Percentiles rank a stretch among this genome's conserved stretches.
These are phyloP conservation scores for Panaeolus cyanescens DNA, from an alignment of 768 basidiomycete species.

Conservation along the genomic window DNA sequence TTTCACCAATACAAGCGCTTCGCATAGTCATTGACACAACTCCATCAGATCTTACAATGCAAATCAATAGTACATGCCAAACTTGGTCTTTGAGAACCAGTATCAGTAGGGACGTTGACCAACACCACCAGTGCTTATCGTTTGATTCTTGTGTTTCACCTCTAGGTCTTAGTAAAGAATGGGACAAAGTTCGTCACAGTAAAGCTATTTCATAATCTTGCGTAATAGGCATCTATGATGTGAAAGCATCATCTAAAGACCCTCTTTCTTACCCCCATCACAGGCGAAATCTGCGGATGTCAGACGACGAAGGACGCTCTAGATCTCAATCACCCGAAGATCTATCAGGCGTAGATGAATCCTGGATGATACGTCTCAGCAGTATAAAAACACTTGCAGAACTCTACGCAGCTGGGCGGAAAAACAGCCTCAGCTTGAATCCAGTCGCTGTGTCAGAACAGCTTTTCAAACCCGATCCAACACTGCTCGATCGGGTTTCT, in stretches of 20 bases:
- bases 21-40: not conserved
- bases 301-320: conserved; percentile 9
- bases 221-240: conserved; percentile 1
- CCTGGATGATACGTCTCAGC: conserved; percentile 25
- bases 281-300: conserved; percentile 9
- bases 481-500: conserved; percentile 60
- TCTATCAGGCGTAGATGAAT: conserved; percentile 15
- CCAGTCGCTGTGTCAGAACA: conserved; percentile 25
- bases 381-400: conserved; percentile 59
- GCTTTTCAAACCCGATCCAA: conserved; percentile 36
- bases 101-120: too few relatives aligned
- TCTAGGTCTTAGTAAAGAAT: not conserved
- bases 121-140: too few relatives aligned
- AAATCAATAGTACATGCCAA: not conserved
- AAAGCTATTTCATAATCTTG: not conserved
- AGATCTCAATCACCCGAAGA: conserved; percentile 11
- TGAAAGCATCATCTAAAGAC: not conserved
- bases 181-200: not conserved
- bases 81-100: too few relatives aligned
- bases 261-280: not conserved
- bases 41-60: not conserved
- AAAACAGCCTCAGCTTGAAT: not conserved
- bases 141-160: conserved; percentile 8
- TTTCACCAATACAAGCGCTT: not conserved
- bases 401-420: conserved; percentile 42